These are phyloP conservation scores for Mikania micrantha DNA, from an alignment of 129 eudicot species.

Conservation along the genomic window DNA sequence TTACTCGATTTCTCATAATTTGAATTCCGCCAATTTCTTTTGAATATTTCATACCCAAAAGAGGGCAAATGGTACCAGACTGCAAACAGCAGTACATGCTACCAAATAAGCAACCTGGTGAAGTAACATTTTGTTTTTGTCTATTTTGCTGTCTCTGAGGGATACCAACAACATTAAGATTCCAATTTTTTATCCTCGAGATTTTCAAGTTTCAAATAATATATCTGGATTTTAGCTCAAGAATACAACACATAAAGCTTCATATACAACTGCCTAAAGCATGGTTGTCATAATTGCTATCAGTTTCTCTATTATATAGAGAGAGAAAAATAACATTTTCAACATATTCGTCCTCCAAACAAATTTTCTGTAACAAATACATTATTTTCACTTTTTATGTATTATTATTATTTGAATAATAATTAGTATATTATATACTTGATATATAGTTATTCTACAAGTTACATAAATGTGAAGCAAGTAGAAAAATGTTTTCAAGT, in stretches of 20 bases:
- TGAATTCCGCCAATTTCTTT: not conserved
- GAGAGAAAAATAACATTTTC: not conserved
- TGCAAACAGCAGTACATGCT: constrained; percentile 23
- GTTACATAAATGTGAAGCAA: no score
- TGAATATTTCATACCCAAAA: constrained; percentile 8
- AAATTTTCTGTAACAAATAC: not conserved
- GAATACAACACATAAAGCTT: constrained; percentile 13
- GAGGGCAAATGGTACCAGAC: constrained; percentile 29
- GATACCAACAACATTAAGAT: constrained; percentile 15
- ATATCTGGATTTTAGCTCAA: not conserved
- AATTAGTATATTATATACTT: not conserved
- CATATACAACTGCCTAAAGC: constrained; percentile 11
- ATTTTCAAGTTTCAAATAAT: constrained; percentile 16
- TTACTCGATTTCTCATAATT: not conserved
- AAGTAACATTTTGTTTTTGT: constrained; percentile 22
- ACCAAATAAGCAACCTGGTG: constrained; percentile 15
- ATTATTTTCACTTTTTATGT: not conserved
- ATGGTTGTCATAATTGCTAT: not conserved
- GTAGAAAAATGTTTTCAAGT: no score
- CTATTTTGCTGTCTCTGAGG: constrained; percentile 14
- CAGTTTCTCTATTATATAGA: not conserved
- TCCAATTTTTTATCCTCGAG: constrained; percentile 8
- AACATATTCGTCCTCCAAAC: not conserved
- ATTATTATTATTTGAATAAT: not conserved
- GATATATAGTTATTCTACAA: no score